Evolutionary conservation across 306 rosid species (phyloP), one percentile per base, ranked within the genome.

Genomic region (Cicer bijugum): DNA sequence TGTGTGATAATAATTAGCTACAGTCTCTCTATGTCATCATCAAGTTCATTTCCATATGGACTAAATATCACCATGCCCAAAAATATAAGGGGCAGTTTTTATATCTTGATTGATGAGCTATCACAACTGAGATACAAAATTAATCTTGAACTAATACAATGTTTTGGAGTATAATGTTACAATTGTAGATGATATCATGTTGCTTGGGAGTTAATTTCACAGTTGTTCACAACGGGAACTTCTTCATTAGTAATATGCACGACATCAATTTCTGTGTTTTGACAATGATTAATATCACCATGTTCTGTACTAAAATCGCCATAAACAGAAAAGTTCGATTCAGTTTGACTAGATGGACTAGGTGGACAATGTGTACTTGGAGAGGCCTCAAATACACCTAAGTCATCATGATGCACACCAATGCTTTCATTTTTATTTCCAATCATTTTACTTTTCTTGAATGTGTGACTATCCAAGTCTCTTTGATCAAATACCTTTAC

Each of bases 381-480:
- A 2, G 84, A 75, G 14, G 78, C 46, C 50, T 75, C 82, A 14
- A 44, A 17, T 10, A 52, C 50, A 14, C 67, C 63, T 0, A 57
- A 19, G 1, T 9, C 74, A 33, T 50, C 35, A 50, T n/a, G 75
- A 40, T 23, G 33, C 4, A 14, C 51, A 48, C 75, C 57, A 10
- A 8, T 42, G 23, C n/a, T 48, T 56, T 63, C 75, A 47, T 56
- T 69, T 19, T 20, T 44, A 37, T 12, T 37, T 50, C 0, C 62
- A 28, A 28, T 28, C 35, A 28, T 4, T 28, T 28, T 28, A 35
- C 62, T 66, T 76, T 73, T 84, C 57, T 19, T 86, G 60, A 84
- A 86, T 11, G 90, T 78, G 74, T 81, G 90, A 38, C 69, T 53
- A 14, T 68, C 77, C 43, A 50, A 40, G 57, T 88, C 90, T 72